Conservation (phyloP, 192 early-diverging fungal species). For the Radiomyces spectabilis region DNA sequence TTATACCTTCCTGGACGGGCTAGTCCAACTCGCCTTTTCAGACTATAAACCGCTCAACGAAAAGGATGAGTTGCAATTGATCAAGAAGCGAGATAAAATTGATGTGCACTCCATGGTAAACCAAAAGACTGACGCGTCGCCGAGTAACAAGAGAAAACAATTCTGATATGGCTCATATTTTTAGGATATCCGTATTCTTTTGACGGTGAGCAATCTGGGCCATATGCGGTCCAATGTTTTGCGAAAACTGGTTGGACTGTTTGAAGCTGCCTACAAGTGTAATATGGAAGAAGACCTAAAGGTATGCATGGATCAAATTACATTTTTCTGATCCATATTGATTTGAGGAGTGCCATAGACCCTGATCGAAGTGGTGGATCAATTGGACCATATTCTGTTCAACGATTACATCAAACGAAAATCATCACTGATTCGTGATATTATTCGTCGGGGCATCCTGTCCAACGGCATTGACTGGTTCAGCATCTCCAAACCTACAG, state of each 20-base stretch:
- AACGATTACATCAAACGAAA: conserved; percentile 81
- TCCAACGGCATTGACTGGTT: conserved; percentile 86
- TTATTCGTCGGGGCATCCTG: conserved; percentile 78
- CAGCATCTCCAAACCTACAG: conserved; percentile 61
- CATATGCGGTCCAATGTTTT: conserved; percentile 66
- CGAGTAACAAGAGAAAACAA: no score
- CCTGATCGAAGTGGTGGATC: conserved; percentile 62
- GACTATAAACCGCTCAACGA: conserved; percentile 31
- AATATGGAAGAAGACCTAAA: conserved; percentile 49
- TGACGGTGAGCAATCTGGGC: conserved; percentile 79
- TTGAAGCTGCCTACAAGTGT: conserved; percentile 61
- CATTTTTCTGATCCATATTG: neutral
- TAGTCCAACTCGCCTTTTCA: conserved; percentile 60
- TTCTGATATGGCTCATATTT: neutral
- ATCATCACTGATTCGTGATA: conserved; percentile 50
- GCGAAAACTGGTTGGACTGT: conserved; percentile 65
- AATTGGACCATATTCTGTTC: conserved; percentile 80
- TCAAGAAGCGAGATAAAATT: conserved; percentile 23
- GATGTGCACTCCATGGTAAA: conserved; percentile 27
- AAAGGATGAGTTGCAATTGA: conserved; percentile 17
- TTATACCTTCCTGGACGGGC: conserved; percentile 74
- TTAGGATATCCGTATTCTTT: conserved; percentile 63
- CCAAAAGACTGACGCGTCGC: no score
- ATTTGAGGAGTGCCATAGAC: conserved; percentile 26
- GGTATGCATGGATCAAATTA: conserved; percentile 25